A percentile compares a stretch with the other conserved stretches of the same genome.
Conservation (phyloP, 495 filamentous ascomycete species). For the Trichocladium uniseriatum region DNA sequence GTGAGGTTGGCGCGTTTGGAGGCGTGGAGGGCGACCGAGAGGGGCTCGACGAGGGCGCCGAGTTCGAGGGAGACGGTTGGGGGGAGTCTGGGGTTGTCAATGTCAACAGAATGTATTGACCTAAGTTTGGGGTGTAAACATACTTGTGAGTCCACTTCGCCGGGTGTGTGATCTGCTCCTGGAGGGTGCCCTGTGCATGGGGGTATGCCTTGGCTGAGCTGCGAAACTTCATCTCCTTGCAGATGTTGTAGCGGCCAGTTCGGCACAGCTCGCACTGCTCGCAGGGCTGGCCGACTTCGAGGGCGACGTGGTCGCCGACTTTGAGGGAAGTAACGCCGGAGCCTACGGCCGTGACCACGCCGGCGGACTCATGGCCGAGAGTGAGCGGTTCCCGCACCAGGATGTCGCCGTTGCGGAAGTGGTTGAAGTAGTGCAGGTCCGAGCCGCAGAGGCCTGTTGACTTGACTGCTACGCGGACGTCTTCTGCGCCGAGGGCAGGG, state of each 20-base stretch:
- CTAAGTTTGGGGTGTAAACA: slow-evolving; percentile 8
- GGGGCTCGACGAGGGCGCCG: slow-evolving; percentile 69
- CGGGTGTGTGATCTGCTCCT: slow-evolving; percentile 69
- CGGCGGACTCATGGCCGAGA: slow-evolving; percentile 54
- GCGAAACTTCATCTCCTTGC: slow-evolving; percentile 66
- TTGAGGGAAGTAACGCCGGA: slow-evolving; percentile 34
- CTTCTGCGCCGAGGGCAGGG: slow-evolving; percentile 32
- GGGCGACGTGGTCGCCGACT: slow-evolving; percentile 64
- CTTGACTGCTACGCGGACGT: slow-evolving; percentile 50
- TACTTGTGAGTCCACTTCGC: slow-evolving; percentile 57
- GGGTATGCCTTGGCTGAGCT: slow-evolving; percentile 70
- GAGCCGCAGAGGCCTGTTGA: slow-evolving; percentile 59
- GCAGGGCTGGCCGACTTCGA: slow-evolving; percentile 81
- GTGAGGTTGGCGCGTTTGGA: slow-evolving; percentile 50
- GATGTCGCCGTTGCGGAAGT: slow-evolving; percentile 60
- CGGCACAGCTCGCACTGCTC: slow-evolving; percentile 55
- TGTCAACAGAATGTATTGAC: not conserved
- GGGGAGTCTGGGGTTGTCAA: slow-evolving; percentile 43
- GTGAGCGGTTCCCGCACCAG: slow-evolving; percentile 53
- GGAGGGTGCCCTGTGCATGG: slow-evolving; percentile 75
- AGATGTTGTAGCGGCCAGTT: slow-evolving; percentile 76
- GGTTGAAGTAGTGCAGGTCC: slow-evolving; percentile 59
- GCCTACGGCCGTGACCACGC: slow-evolving; percentile 47
- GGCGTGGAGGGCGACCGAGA: slow-evolving; percentile 74
- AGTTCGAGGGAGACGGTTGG: slow-evolving; percentile 51